Evolutionary conservation across 2,329 filamentous ascomycete genomes (phyloP), one percentile per base, ranked within the genome.

Genomic region (Aspergillus sp.): DNA sequence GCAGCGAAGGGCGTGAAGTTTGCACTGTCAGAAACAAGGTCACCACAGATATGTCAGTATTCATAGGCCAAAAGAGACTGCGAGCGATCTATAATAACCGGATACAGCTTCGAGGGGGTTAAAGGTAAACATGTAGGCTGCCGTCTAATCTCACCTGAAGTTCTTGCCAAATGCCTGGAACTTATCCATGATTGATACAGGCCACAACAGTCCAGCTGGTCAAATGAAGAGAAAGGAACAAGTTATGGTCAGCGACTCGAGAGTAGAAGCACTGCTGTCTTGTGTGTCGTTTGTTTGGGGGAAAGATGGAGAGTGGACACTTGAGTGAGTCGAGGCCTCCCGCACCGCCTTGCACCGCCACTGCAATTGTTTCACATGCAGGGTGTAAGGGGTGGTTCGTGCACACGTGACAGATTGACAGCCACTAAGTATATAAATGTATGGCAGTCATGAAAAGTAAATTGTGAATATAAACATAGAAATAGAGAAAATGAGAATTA

Each of bases 1-100:
- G 91, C 89, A 64, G 93, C 92, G 75, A 96, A 96, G 37, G 95
- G 95, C 65, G 91, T 92, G 78, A 98, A 90, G 68, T 88, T 88
- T 64, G 90, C 89, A 73, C 92, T 93, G 71, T 71, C 80, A 61
- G 66, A 61, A 17, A 61, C 82, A 72, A 81, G 82, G 68, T 65
- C 73, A 52, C 55, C 54, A 64, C 54, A 56, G 64, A 51, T 46
- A 63, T 61, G 65, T 69, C 63, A 71, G 74, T 68, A 56, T 30
- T 30, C 27, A 51, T 54, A 54, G 46, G 2, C 40, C 49, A 61
- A 61, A 57, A 54, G 62, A 57, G 54, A 54, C 53, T 51, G 53
- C 50, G 58, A 59, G 61, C 48, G 34, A 46, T 27, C 8, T 30
- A 11, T 30, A 27, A 27, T 27, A 30, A 30, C 30, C 30, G 24